Base-by-base conservation (phyloP, 2,329 filamentous ascomycete species). In the Diatrype stigma region DNA sequence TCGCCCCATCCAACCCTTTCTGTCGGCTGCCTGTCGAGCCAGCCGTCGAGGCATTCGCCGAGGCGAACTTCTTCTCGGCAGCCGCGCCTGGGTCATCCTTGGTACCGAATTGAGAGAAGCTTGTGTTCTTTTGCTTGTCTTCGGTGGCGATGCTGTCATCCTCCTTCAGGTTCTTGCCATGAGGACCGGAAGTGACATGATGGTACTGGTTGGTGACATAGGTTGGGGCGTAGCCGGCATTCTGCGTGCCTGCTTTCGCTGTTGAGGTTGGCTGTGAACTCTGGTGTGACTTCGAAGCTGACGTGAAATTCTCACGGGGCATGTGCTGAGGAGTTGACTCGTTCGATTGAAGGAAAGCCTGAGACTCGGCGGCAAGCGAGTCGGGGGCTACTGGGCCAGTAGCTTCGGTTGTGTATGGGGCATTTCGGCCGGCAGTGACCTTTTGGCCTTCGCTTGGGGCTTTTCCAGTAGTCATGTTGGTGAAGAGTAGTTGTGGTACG, bases 361-460 rank as follows among this genome's bases (percentile, higher is more conserved):
- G 50, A 0, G 89, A 94, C 62, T 93, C 85, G 52, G 83, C 86
- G 11, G 90, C 90, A 5, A 95, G 82, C 6, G 88, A 93, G 69
- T 87, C 87, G 14, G 78, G 73, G 42, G 79, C 71, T 1, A 93
- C 77, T 23, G 75, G 61, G 48, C 90, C 90, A 5, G 85, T 73
- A 14, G 77, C 72, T 67, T 94, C 89, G 16, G 73, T 66, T 52
- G 76, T 78, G 1, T 63, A 50, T 26, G 81, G 78, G 42, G 80
- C 74, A 45, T 79, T 68, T 52, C 67, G 56, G 50, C 76, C 73
- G 42, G 69, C 68, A 17, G 69, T 70, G 53, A 81, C 78, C 74
- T 82, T 67, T 22, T 60, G 61, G 42, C 64, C 64, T 46, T 58
- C 56, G 45, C 58, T 63, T 14, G 64, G 57, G 50, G 60, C 55